phyloP scores from a whole-genome alignment of 2,329 filamentous ascomycete species.

The Trichoderma arundinaceum region DNA sequence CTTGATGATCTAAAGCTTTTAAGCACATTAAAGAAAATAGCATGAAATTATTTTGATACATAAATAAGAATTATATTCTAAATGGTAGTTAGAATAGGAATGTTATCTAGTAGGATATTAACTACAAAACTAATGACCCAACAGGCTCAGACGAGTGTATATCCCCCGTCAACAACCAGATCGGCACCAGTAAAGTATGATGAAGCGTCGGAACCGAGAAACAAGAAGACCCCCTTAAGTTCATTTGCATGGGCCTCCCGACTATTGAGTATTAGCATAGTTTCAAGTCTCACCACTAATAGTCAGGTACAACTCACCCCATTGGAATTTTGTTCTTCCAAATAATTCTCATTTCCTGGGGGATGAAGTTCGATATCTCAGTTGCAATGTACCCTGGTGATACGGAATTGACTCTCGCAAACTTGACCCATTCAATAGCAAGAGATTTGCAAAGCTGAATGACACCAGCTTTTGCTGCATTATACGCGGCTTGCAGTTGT shows the following conservation, averaged over 20 bases:
- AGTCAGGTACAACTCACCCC: neutral
- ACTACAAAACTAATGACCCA: too few relatives aligned
- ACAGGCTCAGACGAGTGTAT: neutral
- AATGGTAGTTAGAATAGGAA: too few relatives aligned
- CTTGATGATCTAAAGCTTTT: too few relatives aligned
- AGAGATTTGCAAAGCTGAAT: too few relatives aligned
- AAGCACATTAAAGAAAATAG: too few relatives aligned
- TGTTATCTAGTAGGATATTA: too few relatives aligned
- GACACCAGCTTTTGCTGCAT: too few relatives aligned
- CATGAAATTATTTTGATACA: too few relatives aligned
- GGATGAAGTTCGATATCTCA: conserved; percentile 10
- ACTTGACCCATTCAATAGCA: too few relatives aligned
- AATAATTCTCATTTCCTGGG: conserved; percentile 2
- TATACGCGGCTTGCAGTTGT: too few relatives aligned
- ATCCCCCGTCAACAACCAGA: conserved; percentile 1
- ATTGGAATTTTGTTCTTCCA: conserved; percentile 15
- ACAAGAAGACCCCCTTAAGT: conserved; percentile 2
- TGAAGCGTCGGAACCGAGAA: conserved; percentile 4
- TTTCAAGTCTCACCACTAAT: too few relatives aligned
- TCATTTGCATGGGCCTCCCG: conserved; percentile 14
- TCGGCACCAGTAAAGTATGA: conserved; percentile 10
- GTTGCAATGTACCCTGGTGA: conserved; percentile 5
- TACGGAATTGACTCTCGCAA: neutral
- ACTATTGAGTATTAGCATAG: neutral
- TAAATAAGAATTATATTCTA: too few relatives aligned